phyloP scores from a whole-genome alignment of 1,284 basidiomycete genomes.

The Coniferiporia sulphurascens region DNA sequence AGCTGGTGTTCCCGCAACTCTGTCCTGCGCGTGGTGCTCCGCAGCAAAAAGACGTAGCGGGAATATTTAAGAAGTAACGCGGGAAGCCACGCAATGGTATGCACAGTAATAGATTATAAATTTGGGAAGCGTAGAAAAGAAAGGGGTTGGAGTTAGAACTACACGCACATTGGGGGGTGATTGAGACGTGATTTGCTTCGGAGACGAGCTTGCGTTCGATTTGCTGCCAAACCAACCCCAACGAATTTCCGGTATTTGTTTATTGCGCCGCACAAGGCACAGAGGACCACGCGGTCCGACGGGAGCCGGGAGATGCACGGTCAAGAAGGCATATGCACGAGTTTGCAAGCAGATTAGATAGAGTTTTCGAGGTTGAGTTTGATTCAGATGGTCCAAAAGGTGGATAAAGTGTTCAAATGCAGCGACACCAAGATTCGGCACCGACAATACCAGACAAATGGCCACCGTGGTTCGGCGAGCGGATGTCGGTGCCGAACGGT shows the following conservation, averaged over 20 bases:
- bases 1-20: background rate
- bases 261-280: background rate
- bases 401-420: too few species aligned
- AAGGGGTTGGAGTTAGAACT: background rate
- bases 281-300: background rate
- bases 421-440: too few species aligned
- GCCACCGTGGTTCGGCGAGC: background rate
- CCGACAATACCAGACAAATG: too few species aligned
- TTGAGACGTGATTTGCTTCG: slow-evolving; percentile 53
- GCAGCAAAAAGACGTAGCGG: background rate
- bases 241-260: background rate
- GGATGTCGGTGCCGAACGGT: background rate
- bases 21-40: background rate
- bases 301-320: background rate
- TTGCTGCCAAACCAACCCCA: slow-evolving; percentile 45
- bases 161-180: slow-evolving; percentile 66
- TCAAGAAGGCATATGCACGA: background rate
- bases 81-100: background rate
- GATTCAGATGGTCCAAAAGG: too few species aligned
- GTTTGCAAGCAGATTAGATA: background rate
- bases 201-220: slow-evolving; percentile 75
- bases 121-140: slow-evolving; percentile 3
- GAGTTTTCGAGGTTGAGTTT: too few species aligned
- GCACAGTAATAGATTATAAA: background rate
- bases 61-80: background rate